phyloP scores from a whole-genome alignment of 768 basidiomycete species.

The Xanthoconium stramineum region DNA sequence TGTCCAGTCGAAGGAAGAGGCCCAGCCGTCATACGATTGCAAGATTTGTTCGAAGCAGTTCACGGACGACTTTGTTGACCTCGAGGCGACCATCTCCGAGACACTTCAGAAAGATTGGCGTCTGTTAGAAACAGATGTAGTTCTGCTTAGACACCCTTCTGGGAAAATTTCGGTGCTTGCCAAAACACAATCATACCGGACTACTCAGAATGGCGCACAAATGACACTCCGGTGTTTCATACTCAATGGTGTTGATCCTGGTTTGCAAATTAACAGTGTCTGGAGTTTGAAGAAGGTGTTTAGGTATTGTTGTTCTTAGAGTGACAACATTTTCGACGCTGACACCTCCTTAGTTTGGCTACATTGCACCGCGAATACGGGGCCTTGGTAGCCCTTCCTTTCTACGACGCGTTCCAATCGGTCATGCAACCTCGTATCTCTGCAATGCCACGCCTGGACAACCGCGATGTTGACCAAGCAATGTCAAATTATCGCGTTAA shows the following conservation, averaged over 20 bases:
- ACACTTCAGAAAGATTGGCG: constrained; percentile 67
- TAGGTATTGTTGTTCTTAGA: constrained; percentile 46
- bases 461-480: constrained; percentile 52
- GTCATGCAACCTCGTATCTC: constrained; percentile 70
- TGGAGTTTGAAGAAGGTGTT: constrained; percentile 82
- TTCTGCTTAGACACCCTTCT: constrained; percentile 67
- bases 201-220: constrained; percentile 45
- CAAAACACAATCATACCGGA: constrained; percentile 56
- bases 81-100: constrained; percentile 64
- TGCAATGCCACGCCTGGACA: constrained; percentile 41
- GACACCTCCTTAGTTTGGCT: constrained; percentile 56
- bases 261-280: constrained; percentile 57
- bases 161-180: constrained; percentile 59
- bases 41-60: constrained; percentile 67
- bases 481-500: constrained; percentile 78
- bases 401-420: constrained; percentile 72
- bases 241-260: constrained; percentile 47
- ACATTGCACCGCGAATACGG: constrained; percentile 92
- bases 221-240: constrained; percentile 57
- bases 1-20: constrained; percentile 69
- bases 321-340: constrained; percentile 1
- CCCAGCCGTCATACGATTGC: constrained; percentile 50
- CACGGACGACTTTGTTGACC: constrained; percentile 78
- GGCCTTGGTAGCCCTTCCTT: constrained; percentile 77
- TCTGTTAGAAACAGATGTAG: constrained; percentile 78